Conservation (phyloP, 2,329 filamentous ascomycete genomes). For the Metarhizium sp. region DNA sequence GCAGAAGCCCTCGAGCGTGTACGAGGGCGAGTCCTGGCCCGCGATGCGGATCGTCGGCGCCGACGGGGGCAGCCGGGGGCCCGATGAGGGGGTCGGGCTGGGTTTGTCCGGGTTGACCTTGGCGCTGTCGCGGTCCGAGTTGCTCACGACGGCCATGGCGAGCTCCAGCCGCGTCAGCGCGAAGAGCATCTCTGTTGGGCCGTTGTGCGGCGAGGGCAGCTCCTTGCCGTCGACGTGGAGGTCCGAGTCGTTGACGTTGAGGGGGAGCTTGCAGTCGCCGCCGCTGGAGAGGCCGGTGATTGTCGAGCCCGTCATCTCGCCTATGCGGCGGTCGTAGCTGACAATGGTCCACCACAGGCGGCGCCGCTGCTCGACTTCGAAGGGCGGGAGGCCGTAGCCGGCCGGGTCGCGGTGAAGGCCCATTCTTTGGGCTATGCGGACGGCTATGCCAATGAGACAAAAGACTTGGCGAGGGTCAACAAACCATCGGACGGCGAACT, state of each 20-base stretch:
- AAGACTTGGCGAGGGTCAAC: constrained; percentile 45
- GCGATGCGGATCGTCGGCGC: constrained; percentile 34
- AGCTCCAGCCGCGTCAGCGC: constrained; percentile 47
- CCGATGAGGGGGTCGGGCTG: constrained; percentile 12
- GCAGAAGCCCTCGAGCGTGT: constrained; percentile 44
- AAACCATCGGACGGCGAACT: constrained; percentile 41
- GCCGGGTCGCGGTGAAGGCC: constrained; percentile 56
- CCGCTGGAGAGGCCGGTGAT: constrained; percentile 44
- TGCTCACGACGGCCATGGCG: constrained; percentile 42
- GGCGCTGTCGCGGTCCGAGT: constrained; percentile 29
- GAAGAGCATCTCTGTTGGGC: constrained; percentile 53
- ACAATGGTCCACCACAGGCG: constrained; percentile 66
- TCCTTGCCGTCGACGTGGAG: constrained; percentile 48
- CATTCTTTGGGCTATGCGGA: constrained; percentile 59
- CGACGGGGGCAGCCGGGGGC: constrained; percentile 11
- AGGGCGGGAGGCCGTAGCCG: constrained; percentile 41
- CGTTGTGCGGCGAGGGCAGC: constrained; percentile 35
- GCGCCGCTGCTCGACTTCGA: constrained; percentile 61
- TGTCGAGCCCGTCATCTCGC: constrained; percentile 53
- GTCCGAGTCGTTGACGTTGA: constrained; percentile 55
- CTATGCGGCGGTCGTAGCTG: constrained; percentile 58
- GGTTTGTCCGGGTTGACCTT: constrained; percentile 18
- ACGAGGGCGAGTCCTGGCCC: constrained; percentile 37
- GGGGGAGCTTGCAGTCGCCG: constrained; percentile 45
- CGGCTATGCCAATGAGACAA: constrained; percentile 50